Evolutionary conservation across 1,284 basidiomycete genomes (phyloP), one percentile per base, ranked within the genome.

Genomic region (Mycena citricolor): DNA sequence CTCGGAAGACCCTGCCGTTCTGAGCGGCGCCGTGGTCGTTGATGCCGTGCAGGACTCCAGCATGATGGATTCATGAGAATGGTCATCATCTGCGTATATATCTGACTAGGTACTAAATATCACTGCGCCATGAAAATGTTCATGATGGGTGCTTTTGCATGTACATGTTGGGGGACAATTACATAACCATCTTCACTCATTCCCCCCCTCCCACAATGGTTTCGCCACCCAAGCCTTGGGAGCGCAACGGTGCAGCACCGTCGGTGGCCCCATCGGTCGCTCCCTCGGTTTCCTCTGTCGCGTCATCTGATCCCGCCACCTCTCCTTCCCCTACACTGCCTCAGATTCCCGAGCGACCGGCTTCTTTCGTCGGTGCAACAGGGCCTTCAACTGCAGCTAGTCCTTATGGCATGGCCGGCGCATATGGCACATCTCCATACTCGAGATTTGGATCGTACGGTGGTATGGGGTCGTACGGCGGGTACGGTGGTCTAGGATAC

Each of bases 221-320:
- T 24, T 88, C 88, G 19, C 88, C 88, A 43, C 88, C 86, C 63
- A 91, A 90, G 62, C 88, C 88, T 54, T 91, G 89, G 88, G 88
- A 90, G 62, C 74, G 79, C 54, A 71, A 64, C 30, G 77, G 78
- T 26, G 63, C 72, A 8, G 25, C 67, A 30, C 22, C 63, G 12
- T 30, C 62, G 2, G 21, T 61, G 26, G 20, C 58, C 8, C 31
- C 60, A 38, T 38, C 61, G 20, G 16, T 62, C 31, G 20, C 56
- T 28, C 31, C 56, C 24, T 44, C 52, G 6, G 16, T 54, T 20
- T 17, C 57, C 8, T 14, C 62, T 22, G 32, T 59, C 12, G 49
- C 60, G 32, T 24, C 63, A 34, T 16, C 64, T 24, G 30, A 61
- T 13, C 40, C 66, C 20, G 43, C 58, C 10, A 34, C 59, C 14